These are phyloP conservation scores for Gossypium davidsonii DNA, from an alignment of 441 rosid species.

Conservation along the genomic window DNA sequence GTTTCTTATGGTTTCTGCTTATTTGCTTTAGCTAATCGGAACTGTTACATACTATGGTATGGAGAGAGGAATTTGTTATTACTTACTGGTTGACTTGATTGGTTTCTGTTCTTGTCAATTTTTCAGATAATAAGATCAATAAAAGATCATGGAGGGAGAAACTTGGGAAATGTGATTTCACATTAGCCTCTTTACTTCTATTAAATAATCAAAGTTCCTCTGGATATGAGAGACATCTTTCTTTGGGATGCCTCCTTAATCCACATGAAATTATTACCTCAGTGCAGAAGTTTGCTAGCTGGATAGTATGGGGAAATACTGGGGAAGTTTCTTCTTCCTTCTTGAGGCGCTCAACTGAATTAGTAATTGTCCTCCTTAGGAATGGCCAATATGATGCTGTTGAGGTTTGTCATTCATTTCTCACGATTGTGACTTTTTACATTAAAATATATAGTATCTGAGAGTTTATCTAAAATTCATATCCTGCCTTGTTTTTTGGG, in stretches of 20 bases:
- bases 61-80: background rate
- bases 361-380: conserved; percentile 64
- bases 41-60: background rate
- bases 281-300: conserved; percentile 62
- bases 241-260: conserved; percentile 45
- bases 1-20: conserved; percentile 19
- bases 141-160: conserved; percentile 73
- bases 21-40: background rate
- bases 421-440: background rate
- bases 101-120: conserved; percentile 16
- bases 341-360: conserved; percentile 65
- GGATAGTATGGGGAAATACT: conserved; percentile 74
- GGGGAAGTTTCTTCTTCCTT: conserved; percentile 64
- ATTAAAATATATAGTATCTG: background rate
- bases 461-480: conserved; percentile 21
- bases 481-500: conserved; percentile 1
- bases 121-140: conserved; percentile 56
- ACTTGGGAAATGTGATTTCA: conserved; percentile 82
- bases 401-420: conserved; percentile 47
- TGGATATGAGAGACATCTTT: conserved; percentile 26
- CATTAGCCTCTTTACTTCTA: conserved; percentile 65
- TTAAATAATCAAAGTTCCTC: conserved; percentile 34
- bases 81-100: conserved; percentile 8
- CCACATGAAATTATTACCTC: conserved; percentile 50
- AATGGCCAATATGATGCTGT: conserved; percentile 86